phyloP scores from a whole-genome alignment of 768 basidiomycete genomes.

The Nidularia pulvinata region DNA sequence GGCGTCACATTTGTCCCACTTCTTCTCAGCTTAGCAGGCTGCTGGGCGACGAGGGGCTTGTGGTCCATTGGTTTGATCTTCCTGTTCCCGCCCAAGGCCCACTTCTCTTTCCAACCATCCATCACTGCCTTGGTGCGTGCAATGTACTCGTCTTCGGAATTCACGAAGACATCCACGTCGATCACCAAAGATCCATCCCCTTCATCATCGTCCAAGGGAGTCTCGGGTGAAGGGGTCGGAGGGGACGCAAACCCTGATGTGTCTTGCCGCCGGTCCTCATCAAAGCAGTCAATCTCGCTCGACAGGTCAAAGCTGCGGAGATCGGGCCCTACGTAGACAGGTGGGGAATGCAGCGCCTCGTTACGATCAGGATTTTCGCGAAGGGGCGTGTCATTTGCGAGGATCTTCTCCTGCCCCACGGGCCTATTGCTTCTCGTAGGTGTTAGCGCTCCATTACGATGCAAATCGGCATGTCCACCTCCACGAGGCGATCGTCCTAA shows the following conservation, averaged over 20 bases:
- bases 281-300: constrained; percentile 44
- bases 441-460: too few relatives aligned
- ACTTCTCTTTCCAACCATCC: constrained; percentile 26
- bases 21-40: constrained; percentile 24
- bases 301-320: constrained; percentile 36
- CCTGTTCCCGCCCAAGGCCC: constrained; percentile 20
- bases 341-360: background rate
- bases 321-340: constrained; percentile 27
- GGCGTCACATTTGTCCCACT: constrained; percentile 47
- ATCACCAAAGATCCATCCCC: constrained; percentile 11
- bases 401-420: background rate
- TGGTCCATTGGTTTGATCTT: background rate
- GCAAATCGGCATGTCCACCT: too few relatives aligned
- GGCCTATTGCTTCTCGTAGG: too few relatives aligned
- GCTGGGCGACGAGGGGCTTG: constrained; percentile 7
- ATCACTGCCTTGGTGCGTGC: constrained; percentile 17
- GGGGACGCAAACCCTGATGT: constrained; percentile 20
- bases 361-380: background rate
- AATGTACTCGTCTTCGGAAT: constrained; percentile 16
- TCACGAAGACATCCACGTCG: constrained; percentile 20
- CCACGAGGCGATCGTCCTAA: background rate
- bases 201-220: constrained; percentile 16
- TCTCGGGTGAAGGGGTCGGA: constrained; percentile 35
- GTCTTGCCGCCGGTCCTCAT: constrained; percentile 17
- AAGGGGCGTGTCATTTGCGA: constrained; percentile 9